phyloP scores from a whole-genome alignment of 2,329 filamentous ascomycete genomes.

The Colletotrichum cordylinicola region DNA sequence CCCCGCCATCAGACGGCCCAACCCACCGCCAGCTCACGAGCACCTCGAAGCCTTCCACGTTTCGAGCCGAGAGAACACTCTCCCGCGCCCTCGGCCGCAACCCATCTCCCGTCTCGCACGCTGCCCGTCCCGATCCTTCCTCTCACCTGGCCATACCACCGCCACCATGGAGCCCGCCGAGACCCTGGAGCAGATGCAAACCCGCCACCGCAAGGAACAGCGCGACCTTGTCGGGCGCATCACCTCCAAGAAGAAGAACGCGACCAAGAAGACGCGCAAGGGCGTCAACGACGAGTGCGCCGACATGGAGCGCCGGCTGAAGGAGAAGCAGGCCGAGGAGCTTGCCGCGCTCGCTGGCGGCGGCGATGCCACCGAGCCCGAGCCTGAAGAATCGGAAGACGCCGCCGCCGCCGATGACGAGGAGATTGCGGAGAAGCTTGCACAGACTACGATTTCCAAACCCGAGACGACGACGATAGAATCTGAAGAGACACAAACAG shows the following conservation, averaged over 20 bases:
- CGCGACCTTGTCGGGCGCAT: slow-evolving; percentile 84
- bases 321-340: slow-evolving; percentile 71
- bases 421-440: slow-evolving; percentile 27
- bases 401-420: slow-evolving; percentile 23
- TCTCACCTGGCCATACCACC: neutral
- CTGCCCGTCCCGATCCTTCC: neutral
- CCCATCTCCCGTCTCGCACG: too few species aligned
- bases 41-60: too few species aligned
- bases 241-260: slow-evolving; percentile 96
- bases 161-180: slow-evolving; percentile 41
- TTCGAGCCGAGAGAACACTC: too few species aligned
- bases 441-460: neutral
- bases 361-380: neutral
- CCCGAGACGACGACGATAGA: neutral
- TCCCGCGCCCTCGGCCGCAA: too few species aligned
- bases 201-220: slow-evolving; percentile 86
- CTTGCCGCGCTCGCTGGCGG: slow-evolving; percentile 46
- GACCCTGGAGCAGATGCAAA: slow-evolving; percentile 76
- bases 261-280: slow-evolving; percentile 84
- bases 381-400: slow-evolving; percentile 20
- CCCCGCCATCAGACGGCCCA: neutral
- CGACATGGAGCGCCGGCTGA: slow-evolving; percentile 69
- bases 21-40: neutral
- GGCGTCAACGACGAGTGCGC: slow-evolving; percentile 80
- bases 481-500: neutral